These are phyloP conservation scores for Talaromyces amestolkiae DNA, from an alignment of 2,329 filamentous ascomycete genomes.

Conservation along the genomic window DNA sequence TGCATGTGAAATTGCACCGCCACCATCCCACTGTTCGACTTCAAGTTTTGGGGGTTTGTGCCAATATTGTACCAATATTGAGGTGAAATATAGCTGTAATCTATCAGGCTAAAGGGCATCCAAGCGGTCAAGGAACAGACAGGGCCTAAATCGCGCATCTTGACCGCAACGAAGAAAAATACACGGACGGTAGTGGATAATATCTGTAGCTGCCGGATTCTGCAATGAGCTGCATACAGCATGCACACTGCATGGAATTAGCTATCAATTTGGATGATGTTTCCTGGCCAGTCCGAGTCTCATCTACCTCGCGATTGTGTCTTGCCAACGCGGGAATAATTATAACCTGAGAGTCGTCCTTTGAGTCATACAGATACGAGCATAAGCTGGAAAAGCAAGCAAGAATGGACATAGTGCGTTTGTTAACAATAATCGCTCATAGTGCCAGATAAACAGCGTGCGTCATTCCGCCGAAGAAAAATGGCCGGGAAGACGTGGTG, in stretches of 20 bases:
- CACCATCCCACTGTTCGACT: background rate
- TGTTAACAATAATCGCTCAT: conserved; percentile 5
- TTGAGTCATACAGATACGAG: background rate
- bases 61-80: background rate
- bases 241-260: background rate
- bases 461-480: conserved; percentile 5
- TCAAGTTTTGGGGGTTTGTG: background rate
- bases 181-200: background rate
- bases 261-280: background rate
- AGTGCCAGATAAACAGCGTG: background rate
- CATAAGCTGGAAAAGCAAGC: background rate
- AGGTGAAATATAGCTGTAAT: background rate
- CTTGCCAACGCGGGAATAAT: background rate
- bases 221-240: background rate
- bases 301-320: background rate
- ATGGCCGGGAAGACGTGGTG: background rate
- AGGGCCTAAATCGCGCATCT: conserved; percentile 6
- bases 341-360: background rate
- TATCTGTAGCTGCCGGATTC: background rate
- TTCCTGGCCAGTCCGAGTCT: background rate
- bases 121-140: background rate
- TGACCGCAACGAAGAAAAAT: background rate
- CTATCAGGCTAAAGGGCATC: background rate
- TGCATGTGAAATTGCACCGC: conserved; percentile 5
- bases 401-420: background rate